Conservation (phyloP, 2,329 filamentous ascomycete genomes). For the Venturiaceae sp. region DNA sequence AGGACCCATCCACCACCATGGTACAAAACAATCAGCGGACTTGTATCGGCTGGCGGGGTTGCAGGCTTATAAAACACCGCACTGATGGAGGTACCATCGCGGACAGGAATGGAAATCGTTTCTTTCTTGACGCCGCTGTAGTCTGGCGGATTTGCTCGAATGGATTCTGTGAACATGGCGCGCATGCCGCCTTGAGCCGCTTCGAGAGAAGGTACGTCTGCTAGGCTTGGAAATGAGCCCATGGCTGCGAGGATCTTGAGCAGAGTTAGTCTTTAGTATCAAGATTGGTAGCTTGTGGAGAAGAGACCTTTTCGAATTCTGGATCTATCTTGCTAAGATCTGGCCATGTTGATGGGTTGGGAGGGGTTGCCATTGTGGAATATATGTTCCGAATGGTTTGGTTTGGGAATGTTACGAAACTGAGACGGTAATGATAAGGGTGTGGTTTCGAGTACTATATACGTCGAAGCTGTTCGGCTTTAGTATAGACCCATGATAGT, state of each 20-base stretch:
- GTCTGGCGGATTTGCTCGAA: not conserved
- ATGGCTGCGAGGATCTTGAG: too few relatives aligned
- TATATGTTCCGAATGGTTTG: not conserved
- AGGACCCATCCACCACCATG: too few relatives aligned
- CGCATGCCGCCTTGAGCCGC: too few relatives aligned
- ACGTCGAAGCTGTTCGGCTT: too few relatives aligned
- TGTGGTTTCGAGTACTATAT: too few relatives aligned
- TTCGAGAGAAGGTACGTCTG: too few relatives aligned
- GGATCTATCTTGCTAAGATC: not conserved
- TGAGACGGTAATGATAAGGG: too few relatives aligned
- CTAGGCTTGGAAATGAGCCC: too few relatives aligned
- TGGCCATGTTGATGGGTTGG: not conserved
- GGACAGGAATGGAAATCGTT: not conserved
- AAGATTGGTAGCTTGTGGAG: too few relatives aligned
- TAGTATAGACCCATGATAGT: too few relatives aligned
- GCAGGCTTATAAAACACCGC: not conserved
- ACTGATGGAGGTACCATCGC: not conserved
- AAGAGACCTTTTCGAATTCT: not conserved
- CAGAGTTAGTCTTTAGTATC: too few relatives aligned
- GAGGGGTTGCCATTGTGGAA: not conserved
- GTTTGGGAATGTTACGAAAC: not conserved
- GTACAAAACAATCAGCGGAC: conserved; percentile 21
- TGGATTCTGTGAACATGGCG: too few relatives aligned
- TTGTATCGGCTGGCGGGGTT: not conserved
- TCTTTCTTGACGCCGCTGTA: not conserved